Base-by-base conservation (phyloP, 306 rosid genomes). In the Lotus japonicus region DNA sequence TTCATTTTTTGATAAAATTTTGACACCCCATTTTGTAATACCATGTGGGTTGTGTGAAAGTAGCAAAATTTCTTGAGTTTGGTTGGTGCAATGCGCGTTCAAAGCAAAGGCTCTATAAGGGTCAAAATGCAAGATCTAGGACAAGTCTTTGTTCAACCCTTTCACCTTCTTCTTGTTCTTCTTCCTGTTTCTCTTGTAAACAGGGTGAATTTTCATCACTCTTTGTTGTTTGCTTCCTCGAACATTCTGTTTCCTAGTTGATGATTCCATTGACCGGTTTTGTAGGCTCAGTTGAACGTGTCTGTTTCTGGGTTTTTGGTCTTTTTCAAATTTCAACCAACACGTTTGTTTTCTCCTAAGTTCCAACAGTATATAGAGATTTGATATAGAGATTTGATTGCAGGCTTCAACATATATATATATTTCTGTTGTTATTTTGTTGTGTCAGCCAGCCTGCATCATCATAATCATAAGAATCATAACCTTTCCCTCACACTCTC, bases 81-180 rank as follows among this genome's bases (percentile, higher is more conserved):
- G 44, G 38, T n/a, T 54, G 39, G 44, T 46, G 70, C 43, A 82
- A 78, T 81, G 92, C 88, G 83, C 79, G 87, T 87, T 8, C 26
- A 21, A 0, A 41, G 21, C 60, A n/a, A n/a, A n/a, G n/a, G n/a
- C n/a, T n/a, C 2, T 21, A 21, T 1, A 46, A 13, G 41, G 58
- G 85, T 80, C 82, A 80, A 72, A 76, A 84, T 71, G 85, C 66
- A 60, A 89, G 88, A 92, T 85, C 91, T 63, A 63, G 61, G 13
- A 45, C 56, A 58, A 71, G 70, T 82, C 68, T 62, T 44, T 49
- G 55, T 80, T 73, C 81, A 74, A 51, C 70, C 53, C 73, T 71
- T 15, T 43, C n/a, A 0, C 13, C 4, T 5, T 57, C 17, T 18
- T 61, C 53, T 36, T 50, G 10, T 54, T 14, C 51, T 21, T 21